Conservation (phyloP, 768 basidiomycete genomes). For the Trametes sanguinea region DNA sequence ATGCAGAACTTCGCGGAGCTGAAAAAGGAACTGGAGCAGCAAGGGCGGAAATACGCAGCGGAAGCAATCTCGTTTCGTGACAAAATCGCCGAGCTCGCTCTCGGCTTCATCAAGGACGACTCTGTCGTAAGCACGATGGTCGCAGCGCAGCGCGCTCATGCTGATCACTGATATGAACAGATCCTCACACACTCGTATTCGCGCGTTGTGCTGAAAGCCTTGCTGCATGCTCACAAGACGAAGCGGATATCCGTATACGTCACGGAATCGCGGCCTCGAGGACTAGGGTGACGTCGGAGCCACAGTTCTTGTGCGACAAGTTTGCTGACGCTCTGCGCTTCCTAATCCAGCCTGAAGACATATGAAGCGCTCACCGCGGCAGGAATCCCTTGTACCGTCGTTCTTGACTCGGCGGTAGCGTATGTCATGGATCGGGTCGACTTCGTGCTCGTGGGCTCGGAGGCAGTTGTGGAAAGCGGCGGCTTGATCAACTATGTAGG, state of each 20-base stretch:
- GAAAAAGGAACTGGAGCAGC: slow-evolving; percentile 79
- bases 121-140: slow-evolving; percentile 60
- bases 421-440: slow-evolving; percentile 97
- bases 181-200: slow-evolving; percentile 98
- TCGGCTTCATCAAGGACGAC: slow-evolving; percentile 94
- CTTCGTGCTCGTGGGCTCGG: slow-evolving; percentile 94
- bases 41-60: slow-evolving; percentile 75
- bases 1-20: slow-evolving; percentile 78
- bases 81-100: slow-evolving; percentile 86
- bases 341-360: slow-evolving; percentile 79
- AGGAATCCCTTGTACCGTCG: slow-evolving; percentile 93
- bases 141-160: slow-evolving; percentile 17
- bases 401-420: slow-evolving; percentile 94
- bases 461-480: slow-evolving; percentile 97
- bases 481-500: slow-evolving; percentile 92
- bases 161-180: slow-evolving; percentile 43
- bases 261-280: slow-evolving; percentile 91
- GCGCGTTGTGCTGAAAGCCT: slow-evolving; percentile 90
- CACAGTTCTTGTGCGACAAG: slow-evolving; percentile 13
- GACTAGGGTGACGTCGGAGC: slow-evolving; percentile 66
- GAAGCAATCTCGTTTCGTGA: slow-evolving; percentile 84
- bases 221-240: slow-evolving; percentile 84
- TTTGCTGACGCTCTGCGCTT: slow-evolving; percentile 10
- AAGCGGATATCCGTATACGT: slow-evolving; percentile 98
- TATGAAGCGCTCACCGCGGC: slow-evolving; percentile 81